These are phyloP conservation scores for Coffea humblotiana DNA, from an alignment of 305 asterid species.

Conservation along the genomic window DNA sequence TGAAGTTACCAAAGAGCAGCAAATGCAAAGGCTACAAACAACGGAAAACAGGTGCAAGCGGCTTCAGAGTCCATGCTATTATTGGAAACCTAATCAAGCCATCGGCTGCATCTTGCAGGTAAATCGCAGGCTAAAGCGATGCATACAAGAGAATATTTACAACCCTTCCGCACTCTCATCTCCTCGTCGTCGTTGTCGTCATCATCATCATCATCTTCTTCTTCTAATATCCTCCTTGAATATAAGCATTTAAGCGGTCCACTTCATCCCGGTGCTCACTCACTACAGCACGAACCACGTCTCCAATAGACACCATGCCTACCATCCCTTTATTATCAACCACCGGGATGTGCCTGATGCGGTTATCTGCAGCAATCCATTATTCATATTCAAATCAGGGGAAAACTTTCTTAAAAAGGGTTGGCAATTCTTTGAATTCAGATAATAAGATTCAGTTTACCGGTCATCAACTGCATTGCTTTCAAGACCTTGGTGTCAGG, in stretches of 20 bases:
- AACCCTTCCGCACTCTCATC: constrained; percentile 18
- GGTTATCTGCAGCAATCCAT: constrained; percentile 59
- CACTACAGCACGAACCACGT: constrained; percentile 97
- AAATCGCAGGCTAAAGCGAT: constrained; percentile 20
- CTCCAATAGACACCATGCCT: constrained; percentile 99
- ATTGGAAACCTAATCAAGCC: constrained; percentile 5
- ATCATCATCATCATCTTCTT: constrained; percentile 35
- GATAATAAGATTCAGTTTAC: constrained; percentile 31
- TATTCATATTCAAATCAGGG: neutral
- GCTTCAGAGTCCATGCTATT: constrained; percentile 21
- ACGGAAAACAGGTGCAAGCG: constrained; percentile 7
- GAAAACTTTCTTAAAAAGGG: neutral
- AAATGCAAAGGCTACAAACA: constrained; percentile 4
- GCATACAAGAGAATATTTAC: constrained; percentile 38
- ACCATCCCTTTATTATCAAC: constrained; percentile 67
- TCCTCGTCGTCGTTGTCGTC: constrained; percentile 33
- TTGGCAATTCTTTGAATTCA: neutral
- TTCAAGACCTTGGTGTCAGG: constrained; percentile 89
- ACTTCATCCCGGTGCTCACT: constrained; percentile 87
- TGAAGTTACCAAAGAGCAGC: too few relatives aligned
- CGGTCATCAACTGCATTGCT: constrained; percentile 99
- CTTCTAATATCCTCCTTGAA: constrained; percentile 89
- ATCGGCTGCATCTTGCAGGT: constrained; percentile 4
- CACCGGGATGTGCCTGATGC: constrained; percentile 97
- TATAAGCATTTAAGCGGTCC: constrained; percentile 80